Base-by-base conservation (phyloP, 257 asterid genomes). In the Jaltomata sinuosa region DNA sequence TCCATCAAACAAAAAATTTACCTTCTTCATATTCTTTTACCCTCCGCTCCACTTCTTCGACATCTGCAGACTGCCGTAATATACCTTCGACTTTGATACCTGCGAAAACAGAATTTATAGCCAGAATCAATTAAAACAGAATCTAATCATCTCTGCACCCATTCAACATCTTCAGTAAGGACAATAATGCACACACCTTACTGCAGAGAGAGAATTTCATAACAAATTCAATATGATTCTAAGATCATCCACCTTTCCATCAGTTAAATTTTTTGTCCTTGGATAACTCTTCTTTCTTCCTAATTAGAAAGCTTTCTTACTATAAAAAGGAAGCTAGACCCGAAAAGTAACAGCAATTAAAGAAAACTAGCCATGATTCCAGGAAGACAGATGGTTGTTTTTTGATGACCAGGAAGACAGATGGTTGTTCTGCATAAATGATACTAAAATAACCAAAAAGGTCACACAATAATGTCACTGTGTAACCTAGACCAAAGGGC, bases 1-100 rank as follows among this genome's bases (percentile, higher is more conserved):
- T 76, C 21, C 57, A 72, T 72, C 80, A 8, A 72, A 72, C 36
- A 27, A 15, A 25, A 71, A 76, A 27, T 77, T 65, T 77, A 95
- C 98, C 98, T 94, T 90, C 94, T 86, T 95, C 98, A 85, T 94
- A 95, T 85, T 93, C 96, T 78, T 93, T 92, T 86, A 95, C 98
- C 91, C 98, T 89, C 74, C 80, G 91, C 32, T 92, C 94, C 74
- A 95, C 98, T 92, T 95, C 98, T 89, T 95, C 98, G 29, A 94
- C 97, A 74, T 95, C 98, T 52, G 98, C 98, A 83, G 98, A 87
- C 86, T 91, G 96, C 71, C 98, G 91, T 88, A 95, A 89, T 82
- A 95, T 94, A 84, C 98, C 98, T 90, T 95, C 98, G 25, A 92
- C 94, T 83, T 90, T 90, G 80, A 67, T 87, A 90, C 98, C 98